phyloP scores from a whole-genome alignment of 140 eudicot genomes.

The Cichorium intybus region DNA sequence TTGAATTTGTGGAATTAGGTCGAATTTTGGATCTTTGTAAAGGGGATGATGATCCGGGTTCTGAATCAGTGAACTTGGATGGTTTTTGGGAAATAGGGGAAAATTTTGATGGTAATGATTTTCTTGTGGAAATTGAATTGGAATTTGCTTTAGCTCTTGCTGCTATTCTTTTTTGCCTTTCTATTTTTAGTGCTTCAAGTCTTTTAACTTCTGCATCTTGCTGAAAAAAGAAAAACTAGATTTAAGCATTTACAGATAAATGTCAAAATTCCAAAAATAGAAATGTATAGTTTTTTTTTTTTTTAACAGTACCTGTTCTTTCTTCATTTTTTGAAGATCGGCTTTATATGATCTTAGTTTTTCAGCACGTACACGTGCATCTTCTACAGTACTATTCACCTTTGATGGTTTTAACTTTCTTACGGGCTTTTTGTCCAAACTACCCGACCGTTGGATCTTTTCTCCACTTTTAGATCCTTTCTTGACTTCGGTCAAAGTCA shows the following conservation, averaged over 20 bases:
- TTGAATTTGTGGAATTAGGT: slow-evolving; percentile 41
- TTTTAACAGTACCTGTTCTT: slow-evolving; percentile 75
- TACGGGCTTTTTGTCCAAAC: slow-evolving; percentile 25
- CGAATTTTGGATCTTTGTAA: slow-evolving; percentile 87
- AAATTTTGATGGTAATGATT: slow-evolving; percentile 53
- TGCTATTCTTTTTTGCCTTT: slow-evolving; percentile 89
- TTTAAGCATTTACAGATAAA: background rate
- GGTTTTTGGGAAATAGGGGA: slow-evolving; percentile 63
- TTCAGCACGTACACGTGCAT: slow-evolving; percentile 97
- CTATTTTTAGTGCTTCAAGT: slow-evolving; percentile 71
- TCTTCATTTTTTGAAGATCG: slow-evolving; percentile 88
- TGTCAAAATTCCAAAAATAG: too few species aligned
- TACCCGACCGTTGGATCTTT: slow-evolving; percentile 45
- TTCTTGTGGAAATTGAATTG: slow-evolving; percentile 39
- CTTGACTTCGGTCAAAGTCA: slow-evolving; percentile 29
- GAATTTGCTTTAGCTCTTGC: slow-evolving; percentile 52
- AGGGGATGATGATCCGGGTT: slow-evolving; percentile 91
- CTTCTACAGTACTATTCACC: slow-evolving; percentile 57
- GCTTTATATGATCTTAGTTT: slow-evolving; percentile 81
- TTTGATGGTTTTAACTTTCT: slow-evolving; percentile 62
- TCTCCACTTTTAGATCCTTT: slow-evolving; percentile 51
- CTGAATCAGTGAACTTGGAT: slow-evolving; percentile 83
- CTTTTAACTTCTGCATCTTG: slow-evolving; percentile 76
- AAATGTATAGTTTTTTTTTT: too few species aligned
- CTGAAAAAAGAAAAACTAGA: slow-evolving; percentile 34